Base-by-base conservation (phyloP, 495 filamentous ascomycete genomes). In the Pseudotulostoma volvatum region DNA sequence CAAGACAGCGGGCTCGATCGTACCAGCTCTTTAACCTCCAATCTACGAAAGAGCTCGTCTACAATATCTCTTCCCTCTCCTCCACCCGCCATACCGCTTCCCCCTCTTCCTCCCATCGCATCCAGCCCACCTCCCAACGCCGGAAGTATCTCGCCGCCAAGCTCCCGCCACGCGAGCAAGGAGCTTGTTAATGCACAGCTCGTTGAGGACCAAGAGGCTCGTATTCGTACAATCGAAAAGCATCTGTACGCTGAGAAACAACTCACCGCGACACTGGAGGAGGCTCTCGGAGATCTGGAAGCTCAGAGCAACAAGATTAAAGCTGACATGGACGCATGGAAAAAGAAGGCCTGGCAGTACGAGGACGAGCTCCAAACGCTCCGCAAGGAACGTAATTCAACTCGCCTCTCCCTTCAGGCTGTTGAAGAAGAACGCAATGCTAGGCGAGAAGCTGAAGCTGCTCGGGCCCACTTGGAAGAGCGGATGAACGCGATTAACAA, bases 161-260 rank as follows among this genome's bases (percentile, higher is more conserved):
- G 55, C 52, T 62, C 64, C 39, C 77, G 84, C 4, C 84, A 84
- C 40, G 66, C 75, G 11, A 85, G 79, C 64, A 92, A 88, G 47
- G 87, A 95, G 47, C 68, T 88, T 40, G 75, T 73, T 36, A 65
- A 68, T 34, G 66, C 68, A 19, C 76, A 83, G 51, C 30, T 68
- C 4, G 58, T 66, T 35, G 88, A 96, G 46, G 90, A 97, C 45
- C 85, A 93, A 53, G 92, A 96, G 56, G 77, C 81, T 30, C 88
- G 85, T 34, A 92, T 97, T 52, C 77, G 80, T 34, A 88, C 86
- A 17, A 93, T 97, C 45, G 90, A 96, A 66, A 94, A 94, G 66
- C 86, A 96, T 53, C 73, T 97, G 20, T 80, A 79, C 43, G 87
- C 92, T 18, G 90, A 97, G 66, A 94, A 93, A 55, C 88, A 96